Conservation (phyloP, 2,329 filamentous ascomycete genomes). For the Hypoxylon sp. region DNA sequence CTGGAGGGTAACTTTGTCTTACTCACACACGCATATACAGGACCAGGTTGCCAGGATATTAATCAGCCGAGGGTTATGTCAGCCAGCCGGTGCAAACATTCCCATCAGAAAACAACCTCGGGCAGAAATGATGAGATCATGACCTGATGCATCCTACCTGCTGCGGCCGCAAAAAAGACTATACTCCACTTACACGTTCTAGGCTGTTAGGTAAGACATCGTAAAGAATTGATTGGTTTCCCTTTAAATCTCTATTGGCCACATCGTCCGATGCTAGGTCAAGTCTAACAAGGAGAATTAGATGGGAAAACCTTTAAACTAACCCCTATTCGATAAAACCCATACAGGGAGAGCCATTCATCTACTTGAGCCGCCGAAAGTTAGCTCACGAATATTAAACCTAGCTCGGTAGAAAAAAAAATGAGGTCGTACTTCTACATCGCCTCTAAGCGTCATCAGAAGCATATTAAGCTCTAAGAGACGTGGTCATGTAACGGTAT, state of each 20-base stretch:
- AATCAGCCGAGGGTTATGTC: constrained; percentile 9
- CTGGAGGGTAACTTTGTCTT: not conserved
- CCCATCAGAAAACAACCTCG: not conserved
- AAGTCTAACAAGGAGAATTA: not conserved
- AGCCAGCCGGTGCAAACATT: constrained; percentile 20
- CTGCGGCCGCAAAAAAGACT: constrained; percentile 22
- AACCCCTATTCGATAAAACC: not conserved
- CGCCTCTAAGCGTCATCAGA: not conserved
- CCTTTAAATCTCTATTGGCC: not conserved
- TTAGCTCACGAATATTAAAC: not conserved
- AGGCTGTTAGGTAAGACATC: constrained; percentile 24
- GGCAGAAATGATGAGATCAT: constrained; percentile 33
- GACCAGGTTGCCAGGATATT: no score
- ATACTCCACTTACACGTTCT: constrained; percentile 20
- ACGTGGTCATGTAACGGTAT: not conserved
- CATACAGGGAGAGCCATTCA: not conserved
- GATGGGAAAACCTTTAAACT: not conserved
- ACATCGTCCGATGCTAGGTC: not conserved
- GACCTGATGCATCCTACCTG: constrained; percentile 16
- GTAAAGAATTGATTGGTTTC: constrained; percentile 20
- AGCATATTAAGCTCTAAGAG: not conserved
- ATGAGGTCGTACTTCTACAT: constrained; percentile 23
- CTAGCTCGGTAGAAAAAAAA: not conserved
- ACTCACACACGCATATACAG: no score
- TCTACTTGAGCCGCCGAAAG: not conserved